Evolutionary conservation across 108 stramenopile genomes (phyloP).

Genomic region (Nannochloropsis gaditana): DNA sequence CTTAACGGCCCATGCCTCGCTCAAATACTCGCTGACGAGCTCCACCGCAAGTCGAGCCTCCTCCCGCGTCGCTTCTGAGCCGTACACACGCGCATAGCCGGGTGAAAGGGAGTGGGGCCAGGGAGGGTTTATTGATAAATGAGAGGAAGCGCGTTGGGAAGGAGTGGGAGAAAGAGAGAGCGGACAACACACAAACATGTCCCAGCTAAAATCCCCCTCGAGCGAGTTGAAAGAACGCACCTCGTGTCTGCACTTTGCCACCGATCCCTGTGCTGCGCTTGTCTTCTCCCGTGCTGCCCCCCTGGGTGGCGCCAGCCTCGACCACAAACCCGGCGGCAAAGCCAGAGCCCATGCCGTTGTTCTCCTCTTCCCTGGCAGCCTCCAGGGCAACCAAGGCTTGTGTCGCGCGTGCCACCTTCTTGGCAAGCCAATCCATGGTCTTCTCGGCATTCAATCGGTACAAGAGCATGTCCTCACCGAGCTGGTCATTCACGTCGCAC

Average conservation of each 20-base stretch:
- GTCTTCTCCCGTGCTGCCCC: background rate
- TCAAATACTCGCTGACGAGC: constrained; percentile 41
- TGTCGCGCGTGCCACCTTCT: constrained; percentile 42
- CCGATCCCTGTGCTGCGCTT: background rate
- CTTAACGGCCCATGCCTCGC: constrained; percentile 32
- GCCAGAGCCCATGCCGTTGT: background rate
- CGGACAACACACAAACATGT: no score
- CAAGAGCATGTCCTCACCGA: constrained; percentile 44
- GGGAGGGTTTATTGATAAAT: no score
- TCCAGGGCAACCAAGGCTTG: constrained; percentile 22
- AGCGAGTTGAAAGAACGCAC: background rate
- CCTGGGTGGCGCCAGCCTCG: background rate
- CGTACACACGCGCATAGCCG: no score
- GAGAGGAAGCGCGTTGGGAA: no score
- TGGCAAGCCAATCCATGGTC: constrained; percentile 36
- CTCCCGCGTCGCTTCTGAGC: background rate
- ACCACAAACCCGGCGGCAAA: constrained; percentile 31
- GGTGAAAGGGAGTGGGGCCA: no score
- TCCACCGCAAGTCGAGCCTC: constrained; percentile 24
- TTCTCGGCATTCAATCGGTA: constrained; percentile 46
- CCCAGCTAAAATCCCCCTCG: no score
- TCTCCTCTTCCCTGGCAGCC: background rate
- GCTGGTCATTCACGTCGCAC: constrained; percentile 50
- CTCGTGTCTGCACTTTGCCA: background rate
- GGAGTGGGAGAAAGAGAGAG: no score